Evolutionary conservation across 306 rosid genomes (phyloP).

Genomic region (Quillaja saponaria): DNA sequence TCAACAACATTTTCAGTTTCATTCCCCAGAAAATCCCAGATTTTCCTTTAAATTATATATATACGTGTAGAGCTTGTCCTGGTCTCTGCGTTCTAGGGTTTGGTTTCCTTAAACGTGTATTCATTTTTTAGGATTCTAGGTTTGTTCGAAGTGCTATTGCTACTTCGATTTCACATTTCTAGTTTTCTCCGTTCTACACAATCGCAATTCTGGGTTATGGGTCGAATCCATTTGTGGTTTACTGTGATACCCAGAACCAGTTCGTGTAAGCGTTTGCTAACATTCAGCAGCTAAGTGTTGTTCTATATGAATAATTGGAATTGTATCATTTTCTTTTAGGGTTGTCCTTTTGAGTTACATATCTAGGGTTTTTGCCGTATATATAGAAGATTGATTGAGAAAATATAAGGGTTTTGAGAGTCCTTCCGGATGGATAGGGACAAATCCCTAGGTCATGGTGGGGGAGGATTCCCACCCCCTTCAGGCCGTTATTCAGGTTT

Average conservation of each 20-base stretch:
- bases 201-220: neutral
- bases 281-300: constrained; percentile 8
- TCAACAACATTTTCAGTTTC: neutral
- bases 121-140: neutral
- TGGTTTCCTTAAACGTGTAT: neutral
- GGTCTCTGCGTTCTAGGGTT: neutral
- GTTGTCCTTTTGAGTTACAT: neutral
- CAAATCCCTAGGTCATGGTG: constrained; percentile 58
- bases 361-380: constrained; percentile 30
- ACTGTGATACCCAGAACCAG: neutral
- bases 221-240: neutral
- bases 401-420: neutral
- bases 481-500: constrained; percentile 64
- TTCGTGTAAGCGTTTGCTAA: constrained; percentile 5
- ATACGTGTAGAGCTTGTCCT: constrained; percentile 4
- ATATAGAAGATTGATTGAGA: neutral
- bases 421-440: constrained; percentile 64
- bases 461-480: constrained; percentile 77
- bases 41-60: constrained; percentile 9
- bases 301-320: constrained; percentile 11
- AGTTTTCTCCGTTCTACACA: constrained; percentile 16
- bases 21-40: neutral
- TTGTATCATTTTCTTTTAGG: constrained; percentile 1
- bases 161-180: constrained; percentile 31
- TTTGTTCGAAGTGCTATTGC: neutral